A percentile compares a stretch with the other conserved stretches of the same genome.
These are phyloP conservation scores for Rhodosporidiobolus sp. DNA, from an alignment of 768 basidiomycete species.

Conservation along the genomic window DNA sequence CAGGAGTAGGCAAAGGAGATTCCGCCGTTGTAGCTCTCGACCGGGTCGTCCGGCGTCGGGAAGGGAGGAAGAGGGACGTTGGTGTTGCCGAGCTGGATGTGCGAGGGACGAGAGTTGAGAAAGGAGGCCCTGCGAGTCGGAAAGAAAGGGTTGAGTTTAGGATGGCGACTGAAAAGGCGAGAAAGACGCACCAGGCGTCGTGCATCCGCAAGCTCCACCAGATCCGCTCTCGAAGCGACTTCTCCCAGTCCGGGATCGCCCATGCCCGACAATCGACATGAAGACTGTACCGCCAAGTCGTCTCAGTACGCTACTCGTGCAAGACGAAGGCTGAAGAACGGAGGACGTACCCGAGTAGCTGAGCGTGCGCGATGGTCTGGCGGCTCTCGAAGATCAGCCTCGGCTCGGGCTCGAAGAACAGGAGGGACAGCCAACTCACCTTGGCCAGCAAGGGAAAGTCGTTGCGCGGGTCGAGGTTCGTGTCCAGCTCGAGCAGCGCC, in stretches of 20 bases:
- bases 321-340: background rate
- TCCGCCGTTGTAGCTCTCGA: background rate
- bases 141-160: too few relatives aligned
- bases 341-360: constrained; percentile 18
- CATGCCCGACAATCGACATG: constrained; percentile 24
- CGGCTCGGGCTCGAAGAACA: too few relatives aligned
- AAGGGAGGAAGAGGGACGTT: constrained; percentile 15
- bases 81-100: constrained; percentile 29
- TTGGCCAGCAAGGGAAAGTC: constrained; percentile 35
- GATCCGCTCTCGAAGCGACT: constrained; percentile 12
- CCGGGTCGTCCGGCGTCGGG: background rate
- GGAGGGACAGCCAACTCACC: too few relatives aligned
- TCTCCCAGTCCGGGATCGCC: constrained; percentile 27
- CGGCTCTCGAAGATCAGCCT: background rate
- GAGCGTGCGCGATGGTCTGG: constrained; percentile 39
- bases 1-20: constrained; percentile 23
- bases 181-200: constrained; percentile 31
- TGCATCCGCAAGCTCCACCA: constrained; percentile 34
- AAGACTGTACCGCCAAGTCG: background rate
- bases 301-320: too few relatives aligned
- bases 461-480: constrained; percentile 19
- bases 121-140: constrained; percentile 30
- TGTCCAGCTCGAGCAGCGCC: constrained; percentile 27
- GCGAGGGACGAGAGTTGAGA: constrained; percentile 33
- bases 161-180: background rate